Evolutionary conservation across 805 yeast genomes (phyloP).

Genomic region (Vanderwaltozyma tropicalis): DNA sequence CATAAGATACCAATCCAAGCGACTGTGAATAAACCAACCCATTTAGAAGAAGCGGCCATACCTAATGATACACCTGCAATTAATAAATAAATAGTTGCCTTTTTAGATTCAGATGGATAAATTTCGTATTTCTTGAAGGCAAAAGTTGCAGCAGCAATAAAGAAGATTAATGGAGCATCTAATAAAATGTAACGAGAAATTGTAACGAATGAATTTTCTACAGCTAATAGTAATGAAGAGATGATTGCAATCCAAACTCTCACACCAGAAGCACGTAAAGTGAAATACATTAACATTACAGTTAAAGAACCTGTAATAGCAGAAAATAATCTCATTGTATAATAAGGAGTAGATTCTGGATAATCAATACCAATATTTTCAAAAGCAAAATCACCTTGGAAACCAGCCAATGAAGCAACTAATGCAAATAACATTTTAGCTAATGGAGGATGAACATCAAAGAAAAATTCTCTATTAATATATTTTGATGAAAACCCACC

Average conservation of each 20-base stretch:
- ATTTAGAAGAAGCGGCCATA: constrained; percentile 61
- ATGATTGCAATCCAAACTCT: constrained; percentile 50
- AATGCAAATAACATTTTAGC: constrained; percentile 70
- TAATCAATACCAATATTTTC: constrained; percentile 53
- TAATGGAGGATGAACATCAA: constrained; percentile 76
- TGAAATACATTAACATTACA: constrained; percentile 51
- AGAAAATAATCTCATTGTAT: constrained; percentile 58
- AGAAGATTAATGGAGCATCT: constrained; percentile 68
- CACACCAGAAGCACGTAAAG: constrained; percentile 63
- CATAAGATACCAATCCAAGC: constrained; percentile 66
- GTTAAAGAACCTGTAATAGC: constrained; percentile 62
- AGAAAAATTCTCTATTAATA: constrained; percentile 50
- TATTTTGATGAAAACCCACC: constrained; percentile 93
- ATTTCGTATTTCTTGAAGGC: constrained; percentile 57
- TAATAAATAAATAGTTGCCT: constrained; percentile 50
- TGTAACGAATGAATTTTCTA: constrained; percentile 61
- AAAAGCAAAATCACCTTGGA: constrained; percentile 59
- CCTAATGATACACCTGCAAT: constrained; percentile 66
- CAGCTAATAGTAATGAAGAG: constrained; percentile 44
- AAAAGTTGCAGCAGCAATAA: constrained; percentile 62
- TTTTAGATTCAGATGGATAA: constrained; percentile 46
- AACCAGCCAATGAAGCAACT: constrained; percentile 57
- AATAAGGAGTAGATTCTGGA: constrained; percentile 52
- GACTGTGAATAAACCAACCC: constrained; percentile 78
- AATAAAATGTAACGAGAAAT: constrained; percentile 65